phyloP scores from a whole-genome alignment of 768 basidiomycete genomes.

The Mycena maculata region DNA sequence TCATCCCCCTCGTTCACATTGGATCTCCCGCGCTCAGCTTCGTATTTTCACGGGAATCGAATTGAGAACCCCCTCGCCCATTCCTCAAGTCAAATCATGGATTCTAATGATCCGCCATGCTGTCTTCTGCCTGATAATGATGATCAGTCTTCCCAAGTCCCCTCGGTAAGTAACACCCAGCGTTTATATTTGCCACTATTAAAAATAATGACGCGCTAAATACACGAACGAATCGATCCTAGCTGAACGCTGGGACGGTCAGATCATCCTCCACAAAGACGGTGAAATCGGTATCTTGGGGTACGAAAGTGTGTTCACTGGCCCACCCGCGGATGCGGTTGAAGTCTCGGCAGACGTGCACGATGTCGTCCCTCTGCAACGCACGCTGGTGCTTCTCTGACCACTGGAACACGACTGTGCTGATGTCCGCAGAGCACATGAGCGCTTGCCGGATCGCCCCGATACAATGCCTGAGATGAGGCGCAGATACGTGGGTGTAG shows the following conservation, averaged over 20 bases:
- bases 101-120: too few species aligned
- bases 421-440: slow-evolving; percentile 41
- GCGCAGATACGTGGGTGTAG: slow-evolving; percentile 21
- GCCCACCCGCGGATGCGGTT: neutral
- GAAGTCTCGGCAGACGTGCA: slow-evolving; percentile 16
- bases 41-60: too few species aligned
- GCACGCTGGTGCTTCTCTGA: neutral
- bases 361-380: slow-evolving; percentile 14
- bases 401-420: slow-evolving; percentile 31
- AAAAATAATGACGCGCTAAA: too few species aligned
- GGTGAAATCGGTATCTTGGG: neutral
- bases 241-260: neutral
- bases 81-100: too few species aligned
- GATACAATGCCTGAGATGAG: slow-evolving; percentile 36
- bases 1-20: too few species aligned
- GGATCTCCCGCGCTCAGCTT: too few species aligned
- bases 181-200: too few species aligned
- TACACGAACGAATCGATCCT: too few species aligned
- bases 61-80: too few species aligned
- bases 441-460: slow-evolving; percentile 41
- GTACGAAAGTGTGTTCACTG: neutral
- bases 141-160: too few species aligned
- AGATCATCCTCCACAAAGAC: neutral
- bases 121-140: too few species aligned
- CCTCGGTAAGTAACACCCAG: too few species aligned